These are phyloP conservation scores for Oidiodendron maius DNA, from an alignment of 495 filamentous ascomycete genomes.

Conservation along the genomic window DNA sequence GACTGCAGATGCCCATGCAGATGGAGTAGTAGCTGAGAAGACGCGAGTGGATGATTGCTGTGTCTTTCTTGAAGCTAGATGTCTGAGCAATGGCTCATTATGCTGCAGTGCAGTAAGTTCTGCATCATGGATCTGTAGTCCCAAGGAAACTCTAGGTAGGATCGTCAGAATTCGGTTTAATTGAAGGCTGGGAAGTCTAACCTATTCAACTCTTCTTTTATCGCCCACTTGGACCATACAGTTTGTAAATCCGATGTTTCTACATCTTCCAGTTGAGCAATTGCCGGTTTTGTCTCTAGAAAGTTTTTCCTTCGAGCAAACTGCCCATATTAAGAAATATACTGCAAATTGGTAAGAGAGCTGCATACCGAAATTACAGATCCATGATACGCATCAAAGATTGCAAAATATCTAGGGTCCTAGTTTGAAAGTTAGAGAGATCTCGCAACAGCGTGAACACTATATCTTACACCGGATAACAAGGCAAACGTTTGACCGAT, in stretches of 20 bases:
- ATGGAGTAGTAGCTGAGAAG: conserved; percentile 16
- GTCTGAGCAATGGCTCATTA: conserved; percentile 17
- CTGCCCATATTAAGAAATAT: not conserved
- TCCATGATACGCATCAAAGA: conserved; percentile 19
- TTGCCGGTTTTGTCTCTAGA: not conserved
- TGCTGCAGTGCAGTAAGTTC: conserved; percentile 15
- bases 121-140: conserved; percentile 20
- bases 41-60: conserved; percentile 4
- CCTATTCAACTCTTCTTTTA: conserved; percentile 15
- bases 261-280: not conserved
- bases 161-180: not conserved
- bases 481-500: conserved; percentile 20
- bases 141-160: conserved; percentile 10
- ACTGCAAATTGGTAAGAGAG: too few relatives aligned
- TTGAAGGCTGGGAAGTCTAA: not conserved
- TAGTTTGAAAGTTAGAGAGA: not conserved
- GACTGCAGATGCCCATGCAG: conserved; percentile 1
- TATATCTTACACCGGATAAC: conserved; percentile 15
- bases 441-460: not conserved
- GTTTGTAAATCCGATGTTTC: conserved; percentile 10
- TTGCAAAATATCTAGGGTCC: conserved; percentile 16
- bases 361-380: conserved; percentile 17
- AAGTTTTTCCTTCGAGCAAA: conserved; percentile 17
- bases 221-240: conserved; percentile 16
- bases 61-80: not conserved